Percentiles rank a stretch among this genome's conserved stretches.
These are phyloP conservation scores for Eragrostis nindensis DNA, from an alignment of 176 grass and related monocot genomes.

Conservation along the genomic window DNA sequence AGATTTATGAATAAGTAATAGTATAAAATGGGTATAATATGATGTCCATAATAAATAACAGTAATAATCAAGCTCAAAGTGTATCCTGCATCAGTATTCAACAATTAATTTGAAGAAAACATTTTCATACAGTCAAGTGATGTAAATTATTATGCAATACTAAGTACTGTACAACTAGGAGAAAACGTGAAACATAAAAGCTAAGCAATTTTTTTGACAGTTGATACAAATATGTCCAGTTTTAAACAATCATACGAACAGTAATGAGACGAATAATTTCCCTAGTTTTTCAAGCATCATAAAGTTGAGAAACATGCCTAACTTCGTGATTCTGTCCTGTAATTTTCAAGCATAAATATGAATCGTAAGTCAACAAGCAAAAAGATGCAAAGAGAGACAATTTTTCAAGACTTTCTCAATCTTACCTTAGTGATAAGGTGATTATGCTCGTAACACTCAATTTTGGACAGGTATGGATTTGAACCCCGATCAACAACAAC, in stretches of 20 bases:
- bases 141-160: neutral
- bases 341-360: constrained; percentile 24
- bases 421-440: constrained; percentile 95
- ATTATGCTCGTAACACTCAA: constrained; percentile 98
- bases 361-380: constrained; percentile 25
- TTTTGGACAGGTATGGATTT: constrained; percentile 98
- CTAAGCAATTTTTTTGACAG: neutral
- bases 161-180: neutral
- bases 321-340: constrained; percentile 1
- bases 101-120: constrained; percentile 7
- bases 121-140: constrained; percentile 13
- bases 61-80: constrained; percentile 6
- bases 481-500: constrained; percentile 95
- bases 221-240: neutral
- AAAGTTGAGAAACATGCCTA: constrained; percentile 15
- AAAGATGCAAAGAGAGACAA: constrained; percentile 27
- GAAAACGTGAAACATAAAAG: constrained; percentile 4
- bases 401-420: constrained; percentile 29
- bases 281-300: constrained; percentile 24
- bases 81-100: constrained; percentile 21
- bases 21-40: constrained; percentile 14
- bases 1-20: constrained; percentile 9
- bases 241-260: constrained; percentile 4
- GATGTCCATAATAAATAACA: constrained; percentile 27
- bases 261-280: constrained; percentile 6